phyloP scores from a whole-genome alignment of 768 basidiomycete species.

The Kwoniella bestiolae region DNA sequence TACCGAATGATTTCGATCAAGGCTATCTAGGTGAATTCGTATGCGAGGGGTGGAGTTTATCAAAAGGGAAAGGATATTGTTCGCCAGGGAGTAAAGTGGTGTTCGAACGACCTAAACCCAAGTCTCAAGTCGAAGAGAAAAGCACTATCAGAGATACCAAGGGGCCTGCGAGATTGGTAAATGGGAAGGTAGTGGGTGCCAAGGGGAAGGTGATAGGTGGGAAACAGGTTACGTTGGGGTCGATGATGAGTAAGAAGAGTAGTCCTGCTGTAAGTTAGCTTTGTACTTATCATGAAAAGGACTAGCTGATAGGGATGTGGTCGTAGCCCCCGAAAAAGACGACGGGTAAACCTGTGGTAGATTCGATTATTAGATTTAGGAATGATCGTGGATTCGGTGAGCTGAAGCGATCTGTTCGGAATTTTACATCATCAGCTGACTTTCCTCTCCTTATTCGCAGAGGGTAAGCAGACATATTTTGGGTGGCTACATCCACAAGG shows the following conservation, averaged over 20 bases:
- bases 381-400: conserved; percentile 51
- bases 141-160: conserved; percentile 22
- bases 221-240: conserved; percentile 54
- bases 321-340: conserved; percentile 29
- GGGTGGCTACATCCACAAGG: no score
- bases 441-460: neutral
- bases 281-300: neutral
- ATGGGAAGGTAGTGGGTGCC: conserved; percentile 52
- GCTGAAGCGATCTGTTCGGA: no score
- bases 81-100: conserved; percentile 45
- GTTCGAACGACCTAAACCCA: conserved; percentile 49
- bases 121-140: conserved; percentile 32
- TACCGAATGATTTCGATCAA: conserved; percentile 35
- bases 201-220: conserved; percentile 38
- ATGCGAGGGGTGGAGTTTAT: conserved; percentile 54
- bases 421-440: no score
- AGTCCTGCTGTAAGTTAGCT: conserved; percentile 16
- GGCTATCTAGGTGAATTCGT: conserved; percentile 56
- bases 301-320: neutral
- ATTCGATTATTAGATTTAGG: conserved; percentile 53
- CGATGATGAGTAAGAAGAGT: conserved; percentile 51
- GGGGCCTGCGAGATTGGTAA: conserved; percentile 48
- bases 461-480: conserved; percentile 26
- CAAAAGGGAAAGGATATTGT: conserved; percentile 56
- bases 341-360: conserved; percentile 42